A percentile compares a stretch with the other conserved stretches of the same genome.
Conservation (phyloP, 2,329 filamentous ascomycete genomes). For the Didymellaceae sp. region DNA sequence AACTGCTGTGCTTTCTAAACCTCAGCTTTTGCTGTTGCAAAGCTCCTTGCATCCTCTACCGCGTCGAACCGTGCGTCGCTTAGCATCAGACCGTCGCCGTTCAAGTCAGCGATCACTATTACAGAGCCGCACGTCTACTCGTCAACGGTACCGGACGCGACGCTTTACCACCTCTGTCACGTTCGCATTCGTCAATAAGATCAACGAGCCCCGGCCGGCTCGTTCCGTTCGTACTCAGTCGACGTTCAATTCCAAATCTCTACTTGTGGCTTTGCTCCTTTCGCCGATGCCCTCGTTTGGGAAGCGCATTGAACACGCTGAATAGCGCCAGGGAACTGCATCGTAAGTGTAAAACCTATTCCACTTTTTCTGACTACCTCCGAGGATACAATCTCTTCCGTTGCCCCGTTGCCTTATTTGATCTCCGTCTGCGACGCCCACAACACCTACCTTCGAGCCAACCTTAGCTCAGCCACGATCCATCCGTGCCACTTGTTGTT, state of each 20-base stretch:
- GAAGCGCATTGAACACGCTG: conserved; percentile 22
- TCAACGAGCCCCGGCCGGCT: conserved; percentile 10
- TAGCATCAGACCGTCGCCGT: conserved; percentile 12
- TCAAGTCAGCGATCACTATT: conserved; percentile 10
- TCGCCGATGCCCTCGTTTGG: conserved; percentile 9
- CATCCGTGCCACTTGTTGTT: conserved; percentile 14
- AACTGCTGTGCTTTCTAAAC: background rate
- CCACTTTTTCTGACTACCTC: too few species aligned
- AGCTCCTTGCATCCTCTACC: conserved; percentile 12
- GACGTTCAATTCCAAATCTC: conserved; percentile 16
- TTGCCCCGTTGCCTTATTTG: conserved; percentile 21
- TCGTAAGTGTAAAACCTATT: conserved; percentile 34
- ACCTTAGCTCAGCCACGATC: conserved; percentile 6
- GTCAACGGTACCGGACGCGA: conserved; percentile 11
- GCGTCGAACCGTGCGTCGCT: conserved; percentile 9
- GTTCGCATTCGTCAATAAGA: conserved; percentile 11
- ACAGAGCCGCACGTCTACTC: conserved; percentile 20
- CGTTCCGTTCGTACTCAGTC: conserved; percentile 13
- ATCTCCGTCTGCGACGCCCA: conserved; percentile 17
- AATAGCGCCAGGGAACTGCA: conserved; percentile 28
- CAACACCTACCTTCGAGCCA: conserved; percentile 23
- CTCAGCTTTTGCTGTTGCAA: conserved; percentile 6
- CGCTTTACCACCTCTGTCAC: background rate
- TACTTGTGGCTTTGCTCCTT: conserved; percentile 14
- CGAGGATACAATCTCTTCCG: conserved; percentile 18